These are phyloP conservation scores for Chromosphaera perkinsii DNA, from an alignment of 208 protist species.

Conservation along the genomic window DNA sequence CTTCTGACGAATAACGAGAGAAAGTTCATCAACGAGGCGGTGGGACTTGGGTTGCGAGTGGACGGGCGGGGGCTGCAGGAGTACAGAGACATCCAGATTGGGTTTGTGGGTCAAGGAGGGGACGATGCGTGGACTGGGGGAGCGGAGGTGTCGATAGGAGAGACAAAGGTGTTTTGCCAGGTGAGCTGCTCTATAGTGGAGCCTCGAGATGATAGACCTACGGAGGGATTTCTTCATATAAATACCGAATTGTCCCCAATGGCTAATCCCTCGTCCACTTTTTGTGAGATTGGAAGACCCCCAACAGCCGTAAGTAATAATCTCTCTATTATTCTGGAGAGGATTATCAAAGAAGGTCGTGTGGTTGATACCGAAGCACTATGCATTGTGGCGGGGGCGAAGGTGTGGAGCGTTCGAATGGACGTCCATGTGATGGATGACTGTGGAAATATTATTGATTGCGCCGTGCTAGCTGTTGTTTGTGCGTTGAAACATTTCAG, in stretches of 20 bases:
- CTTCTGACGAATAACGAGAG: no score
- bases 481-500: slow-evolving; percentile 78
- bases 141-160: not conserved
- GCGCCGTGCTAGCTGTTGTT: slow-evolving; percentile 72
- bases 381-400: slow-evolving; percentile 82
- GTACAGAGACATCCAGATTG: slow-evolving; percentile 32
- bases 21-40: no score
- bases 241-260: slow-evolving; percentile 73
- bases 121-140: slow-evolving; percentile 50
- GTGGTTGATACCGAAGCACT: slow-evolving; percentile 88
- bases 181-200: slow-evolving; percentile 80
- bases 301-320: slow-evolving; percentile 37
- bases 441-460: slow-evolving; percentile 82
- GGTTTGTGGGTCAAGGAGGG: slow-evolving; percentile 39
- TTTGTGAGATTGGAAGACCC: not conserved
- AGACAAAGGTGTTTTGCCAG: slow-evolving; percentile 58
- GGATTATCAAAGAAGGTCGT: slow-evolving; percentile 68
- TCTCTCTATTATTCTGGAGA: slow-evolving; percentile 71
- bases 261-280: slow-evolving; percentile 48
- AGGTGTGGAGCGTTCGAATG: slow-evolving; percentile 62
- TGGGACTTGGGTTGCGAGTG: no score
- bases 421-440: slow-evolving; percentile 83
- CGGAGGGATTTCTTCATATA: slow-evolving; percentile 86
- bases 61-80: slow-evolving; percentile 52
- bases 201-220: slow-evolving; percentile 78